Conservation (phyloP, 2,329 filamentous ascomycete species). For the Diplodia sapinea region DNA sequence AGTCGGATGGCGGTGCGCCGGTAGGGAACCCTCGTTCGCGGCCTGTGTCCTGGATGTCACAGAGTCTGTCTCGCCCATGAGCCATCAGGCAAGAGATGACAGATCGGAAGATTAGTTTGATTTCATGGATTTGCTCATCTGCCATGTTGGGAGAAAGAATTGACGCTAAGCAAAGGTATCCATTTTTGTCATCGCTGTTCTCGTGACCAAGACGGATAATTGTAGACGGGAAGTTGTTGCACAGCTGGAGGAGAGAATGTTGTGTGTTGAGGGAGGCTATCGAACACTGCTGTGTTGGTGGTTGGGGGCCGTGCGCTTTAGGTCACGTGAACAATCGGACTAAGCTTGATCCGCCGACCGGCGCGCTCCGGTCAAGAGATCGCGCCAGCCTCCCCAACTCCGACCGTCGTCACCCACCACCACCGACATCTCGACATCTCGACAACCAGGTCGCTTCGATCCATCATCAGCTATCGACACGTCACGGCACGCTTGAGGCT, state of each 20-base stretch:
- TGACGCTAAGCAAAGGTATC: no score
- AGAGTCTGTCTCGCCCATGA: neutral
- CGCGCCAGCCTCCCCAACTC: constrained; percentile 1
- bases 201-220: no score
- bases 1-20: neutral
- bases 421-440: neutral
- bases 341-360: neutral
- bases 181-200: no score
- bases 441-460: neutral
- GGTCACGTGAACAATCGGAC: neutral
- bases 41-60: neutral
- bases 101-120: neutral
- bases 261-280: no score
- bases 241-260: no score
- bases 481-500: constrained; percentile 13
- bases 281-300: no score
- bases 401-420: neutral
- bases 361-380: neutral
- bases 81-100: neutral
- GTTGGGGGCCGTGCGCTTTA: no score
- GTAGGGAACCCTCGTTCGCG: neutral
- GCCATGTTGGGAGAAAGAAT: no score
- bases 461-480: neutral
- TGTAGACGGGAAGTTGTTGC: no score
- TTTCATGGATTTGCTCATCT: no score